Base-by-base conservation (phyloP, 805 yeast species). In the Saturnispora kantuleensis region DNA sequence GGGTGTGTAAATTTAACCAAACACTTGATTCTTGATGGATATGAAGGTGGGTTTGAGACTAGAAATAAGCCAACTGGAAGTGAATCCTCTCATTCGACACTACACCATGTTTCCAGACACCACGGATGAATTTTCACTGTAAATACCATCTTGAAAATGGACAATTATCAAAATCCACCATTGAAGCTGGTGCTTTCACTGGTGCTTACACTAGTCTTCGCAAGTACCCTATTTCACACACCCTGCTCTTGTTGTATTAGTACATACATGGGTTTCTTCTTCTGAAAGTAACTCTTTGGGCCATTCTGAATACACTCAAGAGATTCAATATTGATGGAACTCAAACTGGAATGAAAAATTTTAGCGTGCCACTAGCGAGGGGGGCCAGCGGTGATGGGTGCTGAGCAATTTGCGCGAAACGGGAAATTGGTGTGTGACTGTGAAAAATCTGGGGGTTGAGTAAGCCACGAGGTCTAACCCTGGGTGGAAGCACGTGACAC, bases 201-300 rank as follows among this genome's bases (percentile, higher is more conserved):
- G 5, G 5, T 21, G 2, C 26, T 21, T 21, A 4, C 26, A 21
- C 8, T 21, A 7, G 26, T 21, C 2, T 21, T 5, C 26, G 5
- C 26, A 21, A 21, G 26, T 21, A 21, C n/a, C 15, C 34, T 18
- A 18, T 35, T 26, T 35, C 10, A 10, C 5, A 12, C n/a, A 15
- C 12, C 18, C 38, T 35, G n/a, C 3, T 18, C 11, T 35, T 4
- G 12, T 32, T 30, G 13, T 12, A 1, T 33, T 16, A 17, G n/a
- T 75, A 85, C 93, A 77, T 85, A 88, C 93, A 89, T 77, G 97
- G 96, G 74, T 88, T 89, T 82, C 95, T 86, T 81, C 95, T 87
- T 84, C 97, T 87, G 85, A 80, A 89, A 63, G 97, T 88, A 74
- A 89, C 94, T 83, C 98, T 90, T 78, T 88, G 95, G 73, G 96